Percentiles rank a stretch among this genome's conserved stretches.
These are phyloP conservation scores for Jatropha podagrica DNA, from an alignment of 441 rosid genomes.

Conservation along the genomic window DNA sequence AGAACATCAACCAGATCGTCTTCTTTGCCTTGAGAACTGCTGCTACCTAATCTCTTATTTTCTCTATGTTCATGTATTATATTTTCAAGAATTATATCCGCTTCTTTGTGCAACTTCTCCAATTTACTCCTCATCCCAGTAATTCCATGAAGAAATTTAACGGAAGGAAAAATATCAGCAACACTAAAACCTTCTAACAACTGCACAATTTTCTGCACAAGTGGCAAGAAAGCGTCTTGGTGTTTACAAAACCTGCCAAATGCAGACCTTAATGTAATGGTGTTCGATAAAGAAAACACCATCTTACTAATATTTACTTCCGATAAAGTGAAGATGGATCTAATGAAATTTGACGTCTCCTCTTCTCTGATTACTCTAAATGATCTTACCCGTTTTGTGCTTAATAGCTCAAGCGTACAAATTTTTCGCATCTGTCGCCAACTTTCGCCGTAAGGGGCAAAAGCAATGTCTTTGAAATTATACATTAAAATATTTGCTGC, in stretches of 20 bases:
- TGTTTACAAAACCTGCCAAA: constrained; percentile 16
- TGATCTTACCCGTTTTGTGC: constrained; percentile 20
- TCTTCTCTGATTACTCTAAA: constrained; percentile 27
- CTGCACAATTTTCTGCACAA: no score
- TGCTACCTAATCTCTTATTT: background rate
- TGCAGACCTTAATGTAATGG: constrained; percentile 14
- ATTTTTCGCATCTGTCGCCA: constrained; percentile 30
- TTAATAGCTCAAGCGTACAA: background rate
- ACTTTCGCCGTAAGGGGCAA: constrained; percentile 16
- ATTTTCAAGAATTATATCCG: no score
- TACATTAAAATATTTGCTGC: background rate
- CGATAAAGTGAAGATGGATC: background rate
- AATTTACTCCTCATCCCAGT: background rate
- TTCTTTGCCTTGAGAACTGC: no score
- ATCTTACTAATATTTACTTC: constrained; percentile 10
- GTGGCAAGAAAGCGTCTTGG: background rate
- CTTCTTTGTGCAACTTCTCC: background rate
- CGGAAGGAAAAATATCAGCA: no score
- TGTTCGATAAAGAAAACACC: background rate
- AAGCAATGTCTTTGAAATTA: background rate
- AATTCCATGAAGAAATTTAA: background rate
- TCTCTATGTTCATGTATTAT: no score
- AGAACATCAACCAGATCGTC: background rate
- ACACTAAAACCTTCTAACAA: no score
- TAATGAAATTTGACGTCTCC: constrained; percentile 11